These are phyloP conservation scores for Polyporus arcularius DNA, from an alignment of 768 basidiomycete species.

Conservation along the genomic window DNA sequence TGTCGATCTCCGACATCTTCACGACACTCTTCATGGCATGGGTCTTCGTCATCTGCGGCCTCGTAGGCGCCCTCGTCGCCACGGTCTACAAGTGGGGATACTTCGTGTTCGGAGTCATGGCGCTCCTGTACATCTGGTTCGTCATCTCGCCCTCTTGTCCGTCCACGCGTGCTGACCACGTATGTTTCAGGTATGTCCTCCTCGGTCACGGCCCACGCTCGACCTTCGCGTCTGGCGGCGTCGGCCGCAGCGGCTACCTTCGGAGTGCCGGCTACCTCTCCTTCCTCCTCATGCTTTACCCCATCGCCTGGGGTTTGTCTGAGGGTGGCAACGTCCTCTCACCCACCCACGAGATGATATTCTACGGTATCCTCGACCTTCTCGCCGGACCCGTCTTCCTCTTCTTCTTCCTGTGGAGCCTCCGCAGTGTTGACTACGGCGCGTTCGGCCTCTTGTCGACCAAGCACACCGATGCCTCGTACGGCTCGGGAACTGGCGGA, in stretches of 20 bases:
- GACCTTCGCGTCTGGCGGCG: constrained; percentile 25
- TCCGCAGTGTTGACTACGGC: constrained; percentile 31
- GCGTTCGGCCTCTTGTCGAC: constrained; percentile 31
- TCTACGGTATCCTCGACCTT: constrained; percentile 52
- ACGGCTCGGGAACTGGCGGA: constrained; percentile 3
- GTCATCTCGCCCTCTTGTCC: constrained; percentile 22
- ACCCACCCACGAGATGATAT: constrained; percentile 54
- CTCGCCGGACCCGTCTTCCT: constrained; percentile 43
- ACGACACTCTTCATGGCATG: constrained; percentile 46
- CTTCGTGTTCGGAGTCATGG: constrained; percentile 47
- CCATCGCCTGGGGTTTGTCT: constrained; percentile 57
- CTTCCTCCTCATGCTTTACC: constrained; percentile 58
- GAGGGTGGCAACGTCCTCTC: constrained; percentile 55
- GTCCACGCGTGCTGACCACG: no score
- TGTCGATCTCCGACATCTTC: constrained; percentile 52
- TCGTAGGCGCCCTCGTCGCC: constrained; percentile 53
- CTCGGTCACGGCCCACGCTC: constrained; percentile 31
- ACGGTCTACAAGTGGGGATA: constrained; percentile 57
- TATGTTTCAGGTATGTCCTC: constrained; percentile 20
- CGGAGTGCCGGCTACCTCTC: constrained; percentile 43
- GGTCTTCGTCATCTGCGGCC: constrained; percentile 45
- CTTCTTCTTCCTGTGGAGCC: constrained; percentile 24
- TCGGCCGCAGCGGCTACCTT: constrained; percentile 32
- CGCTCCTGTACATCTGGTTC: constrained; percentile 52
- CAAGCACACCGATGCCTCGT: constrained; percentile 26